Evolutionary conservation across 495 filamentous ascomycete genomes (phyloP).

Genomic region (Pseudoneurospora amorphoporcata): DNA sequence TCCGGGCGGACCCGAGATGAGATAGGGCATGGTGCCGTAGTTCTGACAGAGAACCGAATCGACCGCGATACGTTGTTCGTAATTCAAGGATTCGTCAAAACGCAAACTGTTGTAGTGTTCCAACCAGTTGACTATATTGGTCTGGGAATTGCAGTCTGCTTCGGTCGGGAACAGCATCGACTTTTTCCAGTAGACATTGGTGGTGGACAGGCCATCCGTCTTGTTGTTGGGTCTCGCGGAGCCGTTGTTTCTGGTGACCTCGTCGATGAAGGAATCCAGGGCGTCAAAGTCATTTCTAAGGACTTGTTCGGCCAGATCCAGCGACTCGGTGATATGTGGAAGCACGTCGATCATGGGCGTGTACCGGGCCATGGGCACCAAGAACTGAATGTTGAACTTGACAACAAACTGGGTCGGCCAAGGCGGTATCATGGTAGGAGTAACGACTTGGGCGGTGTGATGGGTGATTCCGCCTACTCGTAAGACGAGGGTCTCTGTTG

Average conservation of each 20-base stretch:
- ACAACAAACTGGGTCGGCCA: neutral
- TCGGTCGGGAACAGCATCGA: conserved; percentile 42
- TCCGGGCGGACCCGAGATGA: conserved; percentile 45
- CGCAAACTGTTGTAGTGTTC: conserved; percentile 5
- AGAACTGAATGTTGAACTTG: conserved; percentile 19
- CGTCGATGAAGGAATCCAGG: neutral
- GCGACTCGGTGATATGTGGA: conserved; percentile 11
- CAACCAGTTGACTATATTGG: conserved; percentile 16
- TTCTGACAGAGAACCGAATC: conserved; percentile 32
- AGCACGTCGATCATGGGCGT: conserved; percentile 12
- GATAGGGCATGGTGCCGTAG: conserved; percentile 40
- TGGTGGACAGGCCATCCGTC: neutral
- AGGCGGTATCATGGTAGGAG: neutral
- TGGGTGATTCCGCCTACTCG: conserved; percentile 4
- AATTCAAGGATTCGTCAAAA: conserved; percentile 37
- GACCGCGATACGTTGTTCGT: conserved; percentile 41
- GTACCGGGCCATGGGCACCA: conserved; percentile 12
- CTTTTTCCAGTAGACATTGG: conserved; percentile 25
- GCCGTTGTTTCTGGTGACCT: neutral
- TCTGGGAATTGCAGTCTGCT: conserved; percentile 30
- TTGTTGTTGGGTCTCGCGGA: neutral
- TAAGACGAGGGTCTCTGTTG: conserved; percentile 11
- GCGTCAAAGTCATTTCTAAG: neutral
- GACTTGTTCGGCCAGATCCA: conserved; percentile 4
- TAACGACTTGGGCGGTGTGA: neutral